Evolutionary conservation across 768 basidiomycete species (phyloP), one percentile per base, ranked within the genome.

Genomic region (Russula compacta): DNA sequence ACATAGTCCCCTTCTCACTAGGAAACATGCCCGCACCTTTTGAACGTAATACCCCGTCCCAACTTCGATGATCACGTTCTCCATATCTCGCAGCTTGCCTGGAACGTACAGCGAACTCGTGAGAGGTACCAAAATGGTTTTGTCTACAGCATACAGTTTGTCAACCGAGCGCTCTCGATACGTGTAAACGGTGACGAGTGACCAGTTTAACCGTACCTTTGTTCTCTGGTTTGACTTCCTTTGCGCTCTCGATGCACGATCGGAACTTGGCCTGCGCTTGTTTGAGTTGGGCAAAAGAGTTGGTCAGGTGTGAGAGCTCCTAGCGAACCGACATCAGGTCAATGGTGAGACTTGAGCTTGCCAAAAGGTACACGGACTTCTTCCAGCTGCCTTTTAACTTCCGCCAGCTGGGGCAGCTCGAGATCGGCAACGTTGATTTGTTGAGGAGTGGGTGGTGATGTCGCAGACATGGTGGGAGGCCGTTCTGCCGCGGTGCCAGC

Each of bases 41-140:
- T 91, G 85, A 17, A 98, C 89, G 67, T 87, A 98, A 73, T 98
- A 99, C 0, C 97, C 95, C 0, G 95, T 98, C 1, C 97, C 97
- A 32, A 98, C 80, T 71, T 99, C 97, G 42, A 98, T 83, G 64
- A 98, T 86, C 50, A 99, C 95, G 67, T 92, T 82, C 48, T 93
- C 87, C 0, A 82, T 73, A 69, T 97, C 89, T 44, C 77, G 79
- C 50, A 98, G 78, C 73, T 86, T 92, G 19, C 95, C 97, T 2
- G 95, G 94, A 29, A 98, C 89, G 70, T 98, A 98, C 2, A 99
- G 81, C 0, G 95, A 98, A 72, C 89, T 92, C 15, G 94, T 98
- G 57, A 98, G 73, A 6, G 97, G 95, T 10, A 98, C 91, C 14
- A 98, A 79, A 63, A 97, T 83, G 21, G 86, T 84, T 78, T 92